Conservation (phyloP, 768 basidiomycete species). For the Udeniomyces megalosporus region DNA sequence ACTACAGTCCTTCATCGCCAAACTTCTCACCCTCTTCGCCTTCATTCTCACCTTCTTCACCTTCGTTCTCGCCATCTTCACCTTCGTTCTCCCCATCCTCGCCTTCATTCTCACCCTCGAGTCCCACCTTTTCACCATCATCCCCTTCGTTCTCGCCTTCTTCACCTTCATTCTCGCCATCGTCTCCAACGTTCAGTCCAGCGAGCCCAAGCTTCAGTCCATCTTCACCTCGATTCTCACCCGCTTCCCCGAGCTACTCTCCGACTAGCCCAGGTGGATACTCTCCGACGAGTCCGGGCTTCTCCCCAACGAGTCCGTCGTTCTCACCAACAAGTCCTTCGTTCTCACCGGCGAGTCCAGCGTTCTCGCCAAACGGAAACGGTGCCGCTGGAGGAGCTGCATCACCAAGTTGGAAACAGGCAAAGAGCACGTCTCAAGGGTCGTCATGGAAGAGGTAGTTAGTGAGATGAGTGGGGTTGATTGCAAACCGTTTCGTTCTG, state of each 20-base stretch:
- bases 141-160: slow-evolving; percentile 23
- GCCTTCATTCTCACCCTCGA: slow-evolving; percentile 54
- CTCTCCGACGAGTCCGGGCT: slow-evolving; percentile 29
- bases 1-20: slow-evolving; percentile 4
- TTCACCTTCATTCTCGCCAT: slow-evolving; percentile 47
- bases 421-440: too few species aligned
- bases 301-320: slow-evolving; percentile 27
- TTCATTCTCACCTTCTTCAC: background rate
- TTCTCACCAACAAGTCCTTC: slow-evolving; percentile 64
- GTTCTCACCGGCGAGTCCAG: slow-evolving; percentile 65
- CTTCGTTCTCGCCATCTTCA: slow-evolving; percentile 27
- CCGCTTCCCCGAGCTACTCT: slow-evolving; percentile 11
- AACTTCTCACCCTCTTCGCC: background rate
- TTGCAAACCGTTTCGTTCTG: too few species aligned
- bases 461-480: too few species aligned
- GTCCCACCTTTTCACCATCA: slow-evolving; percentile 32
- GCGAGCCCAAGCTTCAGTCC: slow-evolving; percentile 65
- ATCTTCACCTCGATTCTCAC: slow-evolving; percentile 14
- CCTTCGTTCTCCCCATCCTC: slow-evolving; percentile 23
- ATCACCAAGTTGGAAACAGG: slow-evolving; percentile 12
- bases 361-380: slow-evolving; percentile 35
- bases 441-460: too few species aligned
- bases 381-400: background rate
- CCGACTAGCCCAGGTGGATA: background rate
- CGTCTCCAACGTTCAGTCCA: slow-evolving; percentile 68